Percentiles rank a stretch among this genome's conserved stretches.
phyloP scores from a whole-genome alignment of 768 basidiomycete genomes.

The Phylloporus scabripes region DNA sequence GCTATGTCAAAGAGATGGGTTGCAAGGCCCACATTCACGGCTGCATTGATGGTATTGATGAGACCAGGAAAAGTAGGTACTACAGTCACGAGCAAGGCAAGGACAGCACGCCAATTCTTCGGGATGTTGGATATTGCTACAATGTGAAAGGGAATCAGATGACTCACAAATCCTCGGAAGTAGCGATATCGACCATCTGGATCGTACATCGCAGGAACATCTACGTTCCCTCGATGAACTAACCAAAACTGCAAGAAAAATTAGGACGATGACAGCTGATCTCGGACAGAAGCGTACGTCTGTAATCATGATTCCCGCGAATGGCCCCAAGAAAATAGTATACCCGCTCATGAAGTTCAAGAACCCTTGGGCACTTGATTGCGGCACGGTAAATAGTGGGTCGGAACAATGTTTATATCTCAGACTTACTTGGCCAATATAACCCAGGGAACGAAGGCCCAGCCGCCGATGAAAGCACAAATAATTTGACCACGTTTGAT shows the following conservation, averaged over 20 bases:
- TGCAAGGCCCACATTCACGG: constrained; percentile 55
- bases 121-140: not conserved
- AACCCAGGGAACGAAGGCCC: constrained; percentile 82
- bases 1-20: constrained; percentile 60
- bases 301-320: constrained; percentile 68
- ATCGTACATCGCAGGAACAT: constrained; percentile 81
- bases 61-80: constrained; percentile 74
- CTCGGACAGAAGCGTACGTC: constrained; percentile 37
- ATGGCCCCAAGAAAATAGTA: constrained; percentile 81
- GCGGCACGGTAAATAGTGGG: too few species aligned
- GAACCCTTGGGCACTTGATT: constrained; percentile 54
- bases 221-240: constrained; percentile 62
- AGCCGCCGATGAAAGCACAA: constrained; percentile 46
- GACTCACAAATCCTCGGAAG: constrained; percentile 63
- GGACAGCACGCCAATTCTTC: constrained; percentile 78
- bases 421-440: constrained; percentile 49
- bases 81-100: constrained; percentile 64
- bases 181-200: constrained; percentile 78
- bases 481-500: constrained; percentile 28
- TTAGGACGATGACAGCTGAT: not conserved
- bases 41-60: constrained; percentile 64
- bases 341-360: constrained; percentile 80
- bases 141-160: not conserved
- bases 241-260: constrained; percentile 59
- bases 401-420: not conserved